Percentiles rank a stretch among this genome's conserved stretches.
These are phyloP conservation scores for Rubia yunnanensis DNA, from an alignment of 257 asterid genomes.

Conservation along the genomic window DNA sequence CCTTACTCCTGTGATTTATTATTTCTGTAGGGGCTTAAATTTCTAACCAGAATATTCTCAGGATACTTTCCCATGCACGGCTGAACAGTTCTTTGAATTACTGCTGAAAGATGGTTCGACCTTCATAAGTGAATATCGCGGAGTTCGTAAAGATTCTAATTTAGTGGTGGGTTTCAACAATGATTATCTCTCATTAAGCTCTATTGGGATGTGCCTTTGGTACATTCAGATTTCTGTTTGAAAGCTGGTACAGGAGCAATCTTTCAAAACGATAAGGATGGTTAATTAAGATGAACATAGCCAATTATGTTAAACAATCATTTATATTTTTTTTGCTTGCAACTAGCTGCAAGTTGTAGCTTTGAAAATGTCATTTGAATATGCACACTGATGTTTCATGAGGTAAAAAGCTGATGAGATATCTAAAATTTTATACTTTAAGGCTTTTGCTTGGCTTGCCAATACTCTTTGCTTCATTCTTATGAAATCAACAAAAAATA, in stretches of 20 bases:
- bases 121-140: conserved; percentile 67
- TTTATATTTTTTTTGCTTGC: neutral
- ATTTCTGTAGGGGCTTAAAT: neutral
- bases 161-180: conserved; percentile 43
- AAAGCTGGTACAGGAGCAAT: neutral
- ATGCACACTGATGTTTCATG: neutral
- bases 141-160: conserved; percentile 65
- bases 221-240: too few relatives aligned
- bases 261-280: neutral
- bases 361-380: neutral
- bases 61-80: conserved; percentile 80
- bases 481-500: neutral
- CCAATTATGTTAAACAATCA: neutral
- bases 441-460: neutral
- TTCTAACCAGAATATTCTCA: conserved; percentile 25
- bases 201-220: neutral
- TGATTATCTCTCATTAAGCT: neutral
- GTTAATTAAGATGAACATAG: neutral
- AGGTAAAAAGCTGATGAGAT: neutral
- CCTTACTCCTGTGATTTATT: conserved; percentile 7
- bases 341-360: neutral
- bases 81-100: conserved; percentile 70
- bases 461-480: neutral
- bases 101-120: conserved; percentile 68
- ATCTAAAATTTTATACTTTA: neutral